Percentiles rank a stretch among this genome's conserved stretches.
phyloP scores from a whole-genome alignment of 2,329 filamentous ascomycete genomes.

The Neofusicoccum parvum region DNA sequence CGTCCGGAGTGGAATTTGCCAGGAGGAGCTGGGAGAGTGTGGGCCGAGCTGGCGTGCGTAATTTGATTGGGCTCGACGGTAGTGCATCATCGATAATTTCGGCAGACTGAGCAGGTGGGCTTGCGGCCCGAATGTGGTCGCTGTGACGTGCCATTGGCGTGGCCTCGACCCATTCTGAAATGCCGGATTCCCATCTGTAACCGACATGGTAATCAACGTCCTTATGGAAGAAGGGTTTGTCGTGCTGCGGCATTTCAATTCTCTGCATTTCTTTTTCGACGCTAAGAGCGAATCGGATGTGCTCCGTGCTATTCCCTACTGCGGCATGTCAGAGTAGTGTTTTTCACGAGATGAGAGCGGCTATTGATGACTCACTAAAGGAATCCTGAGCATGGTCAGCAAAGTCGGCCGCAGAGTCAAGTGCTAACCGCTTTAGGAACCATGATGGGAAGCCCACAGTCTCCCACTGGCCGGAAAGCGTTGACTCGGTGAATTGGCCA shows the following conservation, averaged over 20 bases:
- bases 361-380: background rate
- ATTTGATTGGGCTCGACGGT: background rate
- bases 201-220: conserved; percentile 23
- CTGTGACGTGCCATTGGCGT: conserved; percentile 32
- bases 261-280: conserved; percentile 5
- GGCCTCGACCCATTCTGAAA: conserved; percentile 49
- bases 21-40: conserved; percentile 1
- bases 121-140: too few species aligned
- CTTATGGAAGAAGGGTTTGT: background rate
- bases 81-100: background rate
- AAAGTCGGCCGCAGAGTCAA: conserved; percentile 41
- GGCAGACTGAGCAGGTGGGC: too few species aligned
- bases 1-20: background rate
- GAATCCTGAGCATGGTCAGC: conserved; percentile 29
- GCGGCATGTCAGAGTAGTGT: background rate
- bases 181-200: conserved; percentile 48
- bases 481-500: conserved; percentile 34
- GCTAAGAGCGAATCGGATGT: background rate
- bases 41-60: background rate
- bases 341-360: background rate
- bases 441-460: conserved; percentile 31
- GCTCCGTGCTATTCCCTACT: background rate
- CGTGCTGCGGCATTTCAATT: background rate
- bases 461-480: conserved; percentile 38
- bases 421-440: conserved; percentile 39